A percentile compares a stretch with the other conserved stretches of the same genome.
phyloP scores from a whole-genome alignment of 306 rosid species.

The Vachellia collinsii region DNA sequence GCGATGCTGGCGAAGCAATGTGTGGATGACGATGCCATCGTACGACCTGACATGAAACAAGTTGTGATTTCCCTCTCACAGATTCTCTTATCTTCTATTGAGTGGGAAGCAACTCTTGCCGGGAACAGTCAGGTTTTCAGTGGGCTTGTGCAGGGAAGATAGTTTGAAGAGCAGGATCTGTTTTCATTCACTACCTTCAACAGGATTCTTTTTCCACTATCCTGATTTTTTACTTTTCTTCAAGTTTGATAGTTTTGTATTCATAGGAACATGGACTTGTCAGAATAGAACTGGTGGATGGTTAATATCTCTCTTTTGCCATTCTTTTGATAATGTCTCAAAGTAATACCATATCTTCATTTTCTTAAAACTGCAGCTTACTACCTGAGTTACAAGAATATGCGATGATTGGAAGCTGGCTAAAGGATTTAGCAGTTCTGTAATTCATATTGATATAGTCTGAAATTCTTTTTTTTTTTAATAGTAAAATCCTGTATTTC shows the following conservation, averaged over 20 bases:
- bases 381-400: conserved; percentile 25
- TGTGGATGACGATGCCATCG: conserved; percentile 83
- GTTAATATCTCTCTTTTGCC: conserved; percentile 15
- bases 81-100: conserved; percentile 82
- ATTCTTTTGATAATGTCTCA: conserved; percentile 26
- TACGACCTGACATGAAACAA: conserved; percentile 93
- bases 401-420: conserved; percentile 26
- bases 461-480: background rate
- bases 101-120: conserved; percentile 99
- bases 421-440: conserved; percentile 25
- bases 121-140: conserved; percentile 99
- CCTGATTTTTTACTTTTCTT: conserved; percentile 31
- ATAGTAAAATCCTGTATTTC: too few relatives aligned
- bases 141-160: conserved; percentile 99
- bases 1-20: conserved; percentile 90
- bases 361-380: background rate
- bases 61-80: conserved; percentile 89
- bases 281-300: conserved; percentile 26
- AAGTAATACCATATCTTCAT: background rate
- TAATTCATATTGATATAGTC: conserved; percentile 9
- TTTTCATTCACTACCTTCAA: conserved; percentile 24
- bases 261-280: conserved; percentile 27
- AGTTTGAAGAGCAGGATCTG: conserved; percentile 37
- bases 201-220: conserved; percentile 31
- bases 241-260: conserved; percentile 35